These are phyloP conservation scores for Maudiozyma bulderi DNA, from an alignment of 805 yeast species.

Conservation along the genomic window DNA sequence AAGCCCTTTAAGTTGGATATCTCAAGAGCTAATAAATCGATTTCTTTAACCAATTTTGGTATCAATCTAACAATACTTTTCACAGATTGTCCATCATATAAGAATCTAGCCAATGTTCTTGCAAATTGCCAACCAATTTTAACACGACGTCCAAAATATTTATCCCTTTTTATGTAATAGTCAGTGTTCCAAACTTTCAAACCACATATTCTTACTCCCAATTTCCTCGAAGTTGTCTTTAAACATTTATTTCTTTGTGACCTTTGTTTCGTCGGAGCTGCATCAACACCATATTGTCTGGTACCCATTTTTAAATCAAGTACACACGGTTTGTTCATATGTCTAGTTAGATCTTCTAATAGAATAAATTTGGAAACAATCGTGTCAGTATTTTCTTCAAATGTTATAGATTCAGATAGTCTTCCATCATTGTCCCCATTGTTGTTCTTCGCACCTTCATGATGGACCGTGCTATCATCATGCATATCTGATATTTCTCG, in stretches of 20 bases:
- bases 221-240: constrained; percentile 63
- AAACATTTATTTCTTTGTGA: constrained; percentile 80
- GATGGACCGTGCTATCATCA: not conserved
- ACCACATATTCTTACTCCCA: constrained; percentile 94
- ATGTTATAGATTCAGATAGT: constrained; percentile 6
- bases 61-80: constrained; percentile 57
- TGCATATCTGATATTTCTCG: not conserved
- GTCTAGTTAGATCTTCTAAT: constrained; percentile 81
- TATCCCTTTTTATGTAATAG: constrained; percentile 63
- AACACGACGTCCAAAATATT: constrained; percentile 82
- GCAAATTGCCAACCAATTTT: constrained; percentile 67
- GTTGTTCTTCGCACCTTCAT: not conserved
- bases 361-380: constrained; percentile 55
- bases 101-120: constrained; percentile 60
- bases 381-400: constrained; percentile 16
- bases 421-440: not conserved
- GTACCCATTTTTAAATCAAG: constrained; percentile 97
- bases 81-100: constrained; percentile 61
- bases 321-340: constrained; percentile 79
- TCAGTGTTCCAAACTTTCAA: constrained; percentile 69
- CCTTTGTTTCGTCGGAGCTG: constrained; percentile 53
- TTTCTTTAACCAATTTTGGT: constrained; percentile 51
- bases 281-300: constrained; percentile 95
- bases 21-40: constrained; percentile 48
- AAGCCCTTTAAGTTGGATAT: constrained; percentile 57